phyloP scores from a whole-genome alignment of 2,329 filamentous ascomycete genomes.

The Xylariaceae sp. region DNA sequence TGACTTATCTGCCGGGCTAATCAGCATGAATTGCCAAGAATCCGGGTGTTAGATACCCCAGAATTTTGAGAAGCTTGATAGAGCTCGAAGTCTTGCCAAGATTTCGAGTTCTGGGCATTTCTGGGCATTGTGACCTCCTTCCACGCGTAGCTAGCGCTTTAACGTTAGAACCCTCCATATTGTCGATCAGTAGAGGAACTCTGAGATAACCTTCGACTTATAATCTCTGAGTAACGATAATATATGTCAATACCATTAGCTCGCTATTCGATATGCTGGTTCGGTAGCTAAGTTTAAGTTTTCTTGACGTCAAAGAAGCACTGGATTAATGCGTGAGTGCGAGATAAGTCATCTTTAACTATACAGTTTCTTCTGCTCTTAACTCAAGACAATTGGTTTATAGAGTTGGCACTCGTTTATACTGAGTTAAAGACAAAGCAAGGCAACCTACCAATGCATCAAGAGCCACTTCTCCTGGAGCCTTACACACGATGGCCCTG shows the following conservation, averaged over 20 bases:
- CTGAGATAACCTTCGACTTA: not conserved
- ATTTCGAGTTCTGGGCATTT: conserved; percentile 5
- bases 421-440: conserved; percentile 7
- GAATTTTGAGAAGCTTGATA: conserved; percentile 16
- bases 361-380: conserved; percentile 1
- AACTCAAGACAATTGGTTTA: not conserved
- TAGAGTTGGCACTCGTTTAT: not conserved
- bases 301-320: not conserved
- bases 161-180: conserved; percentile 3
- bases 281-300: not conserved
- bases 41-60: conserved; percentile 7
- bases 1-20: conserved; percentile 24
- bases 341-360: not conserved
- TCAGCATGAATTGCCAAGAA: conserved; percentile 23
- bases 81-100: conserved; percentile 27
- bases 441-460: conserved; percentile 15
- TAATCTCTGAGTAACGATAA: not conserved
- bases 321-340: not conserved
- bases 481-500: conserved; percentile 6
- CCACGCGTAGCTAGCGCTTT: conserved; percentile 24
- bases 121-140: conserved; percentile 19
- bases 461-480: conserved; percentile 6
- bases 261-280: not conserved
- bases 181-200: conserved; percentile 1
- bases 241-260: not conserved